Conservation (phyloP, 257 asterid genomes). For the Nicotiana sylvestris region DNA sequence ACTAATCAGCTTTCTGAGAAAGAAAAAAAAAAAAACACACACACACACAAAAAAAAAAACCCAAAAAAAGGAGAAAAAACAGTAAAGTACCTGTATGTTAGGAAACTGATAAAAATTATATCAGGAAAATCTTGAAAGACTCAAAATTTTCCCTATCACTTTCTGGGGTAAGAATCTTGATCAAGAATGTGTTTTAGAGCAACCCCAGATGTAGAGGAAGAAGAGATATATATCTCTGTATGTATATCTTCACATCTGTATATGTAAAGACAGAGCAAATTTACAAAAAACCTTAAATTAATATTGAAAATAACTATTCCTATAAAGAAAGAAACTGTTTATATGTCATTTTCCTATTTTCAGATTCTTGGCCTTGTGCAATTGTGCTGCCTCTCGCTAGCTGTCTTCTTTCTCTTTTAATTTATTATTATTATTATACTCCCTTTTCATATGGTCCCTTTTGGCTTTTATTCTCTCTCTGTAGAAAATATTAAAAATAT, state of each 20-base stretch:
- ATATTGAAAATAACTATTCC: background rate
- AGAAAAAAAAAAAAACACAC: no score
- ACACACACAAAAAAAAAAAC: no score
- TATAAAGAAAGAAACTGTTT: background rate
- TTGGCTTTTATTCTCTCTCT: background rate
- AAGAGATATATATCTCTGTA: background rate
- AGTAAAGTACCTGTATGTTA: background rate
- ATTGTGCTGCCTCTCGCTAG: background rate
- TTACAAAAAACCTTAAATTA: background rate
- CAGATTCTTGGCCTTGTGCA: conserved; percentile 1
- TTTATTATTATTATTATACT: background rate
- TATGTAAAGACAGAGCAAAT: background rate
- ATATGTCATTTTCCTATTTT: background rate
- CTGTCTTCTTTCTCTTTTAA: background rate
- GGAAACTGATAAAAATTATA: no score
- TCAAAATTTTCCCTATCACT: background rate
- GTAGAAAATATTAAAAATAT: background rate
- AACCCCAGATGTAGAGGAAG: background rate
- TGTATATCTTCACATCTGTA: background rate
- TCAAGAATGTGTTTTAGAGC: background rate
- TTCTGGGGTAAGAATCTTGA: background rate
- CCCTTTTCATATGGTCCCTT: conserved; percentile 2
- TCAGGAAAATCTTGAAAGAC: background rate
- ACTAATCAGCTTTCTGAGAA: background rate
- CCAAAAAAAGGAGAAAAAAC: background rate